phyloP scores from a whole-genome alignment of 257 asterid species.

The Primulina eburnea region DNA sequence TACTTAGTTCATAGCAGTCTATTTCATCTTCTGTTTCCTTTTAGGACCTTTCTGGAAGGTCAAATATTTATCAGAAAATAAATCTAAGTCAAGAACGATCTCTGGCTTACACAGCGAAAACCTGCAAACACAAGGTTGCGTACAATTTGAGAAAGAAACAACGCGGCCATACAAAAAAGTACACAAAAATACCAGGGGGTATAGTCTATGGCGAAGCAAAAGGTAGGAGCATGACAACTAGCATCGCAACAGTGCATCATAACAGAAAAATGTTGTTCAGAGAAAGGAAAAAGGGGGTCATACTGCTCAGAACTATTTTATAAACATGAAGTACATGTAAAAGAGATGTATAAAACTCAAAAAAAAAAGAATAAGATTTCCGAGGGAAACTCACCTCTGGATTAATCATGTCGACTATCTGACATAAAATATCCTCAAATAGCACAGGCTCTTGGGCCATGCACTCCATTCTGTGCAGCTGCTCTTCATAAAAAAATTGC shows the following conservation, averaged over 20 bases:
- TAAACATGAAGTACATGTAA: constrained; percentile 16
- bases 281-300: constrained; percentile 11
- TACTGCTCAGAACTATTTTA: constrained; percentile 6
- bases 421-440: constrained; percentile 98
- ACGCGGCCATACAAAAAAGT: constrained; percentile 1
- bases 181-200: not conserved
- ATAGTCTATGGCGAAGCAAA: not conserved
- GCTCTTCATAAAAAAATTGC: constrained; percentile 99
- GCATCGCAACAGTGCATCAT: constrained; percentile 19
- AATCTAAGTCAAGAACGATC: not conserved
- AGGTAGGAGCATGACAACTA: constrained; percentile 12
- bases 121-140: constrained; percentile 8
- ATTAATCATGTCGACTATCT: constrained; percentile 91
- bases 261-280: constrained; percentile 12
- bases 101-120: constrained; percentile 19
- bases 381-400: constrained; percentile 67
- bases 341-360: constrained; percentile 11
- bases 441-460: constrained; percentile 99
- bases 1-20: constrained; percentile 6
- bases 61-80: not conserved
- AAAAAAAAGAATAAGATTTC: not conserved
- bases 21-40: not conserved
- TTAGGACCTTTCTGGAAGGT: not conserved
- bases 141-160: constrained; percentile 5
- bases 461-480: constrained; percentile 99